Evolutionary conservation across 331 rosid species (phyloP).

Genomic region (Acacia pycnantha): DNA sequence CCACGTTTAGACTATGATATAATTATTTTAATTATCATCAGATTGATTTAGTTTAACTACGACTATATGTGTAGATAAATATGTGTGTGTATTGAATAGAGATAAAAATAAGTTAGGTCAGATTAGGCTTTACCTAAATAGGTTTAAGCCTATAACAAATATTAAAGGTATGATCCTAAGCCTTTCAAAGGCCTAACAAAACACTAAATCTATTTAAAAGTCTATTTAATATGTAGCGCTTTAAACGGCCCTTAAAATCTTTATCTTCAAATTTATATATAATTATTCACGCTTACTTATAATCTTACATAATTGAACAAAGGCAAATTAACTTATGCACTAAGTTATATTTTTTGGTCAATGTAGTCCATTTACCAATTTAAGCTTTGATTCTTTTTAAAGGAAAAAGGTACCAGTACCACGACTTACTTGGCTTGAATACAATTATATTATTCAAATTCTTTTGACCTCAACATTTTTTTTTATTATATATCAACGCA

Average conservation of each 20-base stretch:
- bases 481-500: background rate
- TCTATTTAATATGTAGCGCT: accelerated
- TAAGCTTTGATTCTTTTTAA: background rate
- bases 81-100: too few relatives aligned
- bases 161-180: too few relatives aligned
- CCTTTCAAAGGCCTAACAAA: too few relatives aligned
- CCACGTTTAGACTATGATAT: too few relatives aligned
- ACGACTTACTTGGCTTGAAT: background rate
- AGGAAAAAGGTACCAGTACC: background rate
- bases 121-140: too few relatives aligned
- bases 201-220: too few relatives aligned
- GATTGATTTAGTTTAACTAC: too few relatives aligned
- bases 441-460: background rate
- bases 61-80: too few relatives aligned
- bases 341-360: background rate
- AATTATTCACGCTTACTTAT: too few relatives aligned
- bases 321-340: background rate
- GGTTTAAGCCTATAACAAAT: accelerated
- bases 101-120: too few relatives aligned
- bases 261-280: too few relatives aligned
- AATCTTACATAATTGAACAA: background rate
- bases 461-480: background rate
- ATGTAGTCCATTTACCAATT: background rate
- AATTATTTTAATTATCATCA: too few relatives aligned
- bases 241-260: accelerated